Conservation (phyloP, 2,329 filamentous ascomycete genomes). For the Fusarium gaditjirri region DNA sequence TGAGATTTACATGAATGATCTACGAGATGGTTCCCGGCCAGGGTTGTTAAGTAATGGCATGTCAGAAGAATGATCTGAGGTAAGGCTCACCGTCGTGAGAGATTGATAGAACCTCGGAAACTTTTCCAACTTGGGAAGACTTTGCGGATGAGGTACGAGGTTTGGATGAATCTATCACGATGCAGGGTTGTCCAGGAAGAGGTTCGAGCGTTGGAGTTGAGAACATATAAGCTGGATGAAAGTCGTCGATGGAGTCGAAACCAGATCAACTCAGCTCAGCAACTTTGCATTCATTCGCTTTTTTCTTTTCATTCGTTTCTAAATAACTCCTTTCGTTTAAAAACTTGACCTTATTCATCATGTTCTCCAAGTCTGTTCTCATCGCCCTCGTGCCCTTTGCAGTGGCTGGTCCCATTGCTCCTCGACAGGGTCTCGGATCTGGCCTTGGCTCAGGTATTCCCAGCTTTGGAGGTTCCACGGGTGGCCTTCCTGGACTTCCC, state of each 20-base stretch:
- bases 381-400: conserved; percentile 38
- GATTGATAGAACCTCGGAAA: conserved; percentile 20
- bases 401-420: conserved; percentile 37
- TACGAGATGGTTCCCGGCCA: neutral
- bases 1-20: conserved; percentile 7
- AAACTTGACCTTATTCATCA: conserved; percentile 15
- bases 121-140: conserved; percentile 29
- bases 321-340: conserved; percentile 13
- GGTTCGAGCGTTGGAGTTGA: conserved; percentile 23
- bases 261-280: conserved; percentile 25
- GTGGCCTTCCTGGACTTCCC: neutral
- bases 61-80: neutral
- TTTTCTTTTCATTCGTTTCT: conserved; percentile 8
- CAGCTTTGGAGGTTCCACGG: neutral
- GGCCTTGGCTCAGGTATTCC: conserved; percentile 9
- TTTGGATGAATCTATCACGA: conserved; percentile 13
- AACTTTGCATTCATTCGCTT: conserved; percentile 19
- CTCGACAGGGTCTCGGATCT: conserved; percentile 12
- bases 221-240: conserved; percentile 9
- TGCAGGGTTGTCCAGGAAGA: neutral
- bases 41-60: neutral
- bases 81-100: conserved; percentile 16
- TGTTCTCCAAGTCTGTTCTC: conserved; percentile 38
- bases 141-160: conserved; percentile 19
- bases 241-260: neutral